Percentiles rank a stretch among this genome's conserved stretches.
phyloP scores from a whole-genome alignment of 257 asterid genomes.

The Scutellaria baicalensis region DNA sequence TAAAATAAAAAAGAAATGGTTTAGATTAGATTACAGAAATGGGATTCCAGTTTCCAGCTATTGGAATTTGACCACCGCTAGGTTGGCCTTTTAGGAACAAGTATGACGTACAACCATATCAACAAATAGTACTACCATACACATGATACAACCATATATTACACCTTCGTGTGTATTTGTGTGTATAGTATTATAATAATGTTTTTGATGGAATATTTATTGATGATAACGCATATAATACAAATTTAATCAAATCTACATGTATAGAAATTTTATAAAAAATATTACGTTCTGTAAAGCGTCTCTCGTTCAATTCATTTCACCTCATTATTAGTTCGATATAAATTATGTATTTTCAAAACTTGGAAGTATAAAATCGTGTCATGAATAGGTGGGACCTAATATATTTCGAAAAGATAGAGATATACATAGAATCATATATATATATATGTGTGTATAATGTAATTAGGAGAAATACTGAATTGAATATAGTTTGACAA shows the following conservation, averaged over 20 bases:
- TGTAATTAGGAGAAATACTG: not conserved
- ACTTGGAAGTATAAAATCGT: no score
- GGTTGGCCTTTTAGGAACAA: constrained; percentile 22
- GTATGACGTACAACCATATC: constrained; percentile 15
- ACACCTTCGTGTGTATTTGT: not conserved
- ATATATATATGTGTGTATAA: no score
- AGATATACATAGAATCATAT: not conserved
- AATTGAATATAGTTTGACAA: no score
- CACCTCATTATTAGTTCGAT: no score
- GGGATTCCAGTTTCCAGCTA: constrained; percentile 37
- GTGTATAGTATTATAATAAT: not conserved
- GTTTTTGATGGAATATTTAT: not conserved
- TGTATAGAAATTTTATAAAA: not conserved
- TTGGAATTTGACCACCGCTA: constrained; percentile 31
- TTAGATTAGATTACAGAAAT: not conserved
- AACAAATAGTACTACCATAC: not conserved
- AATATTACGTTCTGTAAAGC: no score
- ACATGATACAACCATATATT: not conserved
- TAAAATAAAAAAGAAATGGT: not conserved
- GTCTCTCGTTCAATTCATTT: no score
- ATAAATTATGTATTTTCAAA: no score
- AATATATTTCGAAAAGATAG: no score
- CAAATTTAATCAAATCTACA: not conserved
- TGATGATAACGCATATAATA: not conserved
- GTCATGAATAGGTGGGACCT: no score